A percentile compares a stretch with the other conserved stretches of the same genome.
phyloP scores from a whole-genome alignment of 1,284 basidiomycete genomes.

The Phellopilus nigrolimitatus region DNA sequence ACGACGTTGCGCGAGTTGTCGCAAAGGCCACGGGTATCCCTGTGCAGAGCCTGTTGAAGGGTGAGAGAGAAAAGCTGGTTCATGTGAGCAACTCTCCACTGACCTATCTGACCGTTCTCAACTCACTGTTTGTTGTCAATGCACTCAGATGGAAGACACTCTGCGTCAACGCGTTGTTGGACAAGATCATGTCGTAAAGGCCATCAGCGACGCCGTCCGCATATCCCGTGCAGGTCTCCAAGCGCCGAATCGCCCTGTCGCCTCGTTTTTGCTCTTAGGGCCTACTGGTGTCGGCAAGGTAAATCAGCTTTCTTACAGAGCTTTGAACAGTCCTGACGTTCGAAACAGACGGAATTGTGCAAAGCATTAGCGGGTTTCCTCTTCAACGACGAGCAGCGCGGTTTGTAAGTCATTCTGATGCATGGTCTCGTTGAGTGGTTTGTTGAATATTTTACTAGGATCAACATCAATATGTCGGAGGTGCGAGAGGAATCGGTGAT shows the following conservation, averaged over 20 bases:
- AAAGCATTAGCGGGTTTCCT: constrained; percentile 85
- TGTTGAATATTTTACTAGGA: constrained; percentile 37
- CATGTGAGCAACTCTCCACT: constrained; percentile 48
- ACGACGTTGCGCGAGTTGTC: constrained; percentile 85
- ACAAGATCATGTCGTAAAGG: constrained; percentile 78
- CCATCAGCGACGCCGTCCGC: constrained; percentile 84
- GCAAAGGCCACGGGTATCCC: constrained; percentile 92
- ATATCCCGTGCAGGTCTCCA: constrained; percentile 89
- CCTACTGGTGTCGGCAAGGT: constrained; percentile 85
- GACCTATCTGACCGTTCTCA: constrained; percentile 8
- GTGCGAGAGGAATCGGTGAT: constrained; percentile 19
- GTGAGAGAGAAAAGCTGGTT: constrained; percentile 87
- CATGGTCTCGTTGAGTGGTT: background rate
- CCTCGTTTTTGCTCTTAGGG: constrained; percentile 88
- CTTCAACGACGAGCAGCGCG: constrained; percentile 83
- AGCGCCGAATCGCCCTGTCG: constrained; percentile 81
- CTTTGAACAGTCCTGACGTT: background rate
- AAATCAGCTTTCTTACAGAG: constrained; percentile 15
- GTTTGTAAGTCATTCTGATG: constrained; percentile 50
- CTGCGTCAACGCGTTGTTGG: constrained; percentile 78
- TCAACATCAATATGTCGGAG: constrained; percentile 91
- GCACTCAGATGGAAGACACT: constrained; percentile 75
- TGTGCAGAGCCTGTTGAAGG: constrained; percentile 82
- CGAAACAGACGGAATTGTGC: constrained; percentile 72
- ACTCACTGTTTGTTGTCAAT: constrained; percentile 10